These are phyloP conservation scores for Pulicaria dysenterica DNA, from an alignment of 129 eudicot species.

Conservation along the genomic window DNA sequence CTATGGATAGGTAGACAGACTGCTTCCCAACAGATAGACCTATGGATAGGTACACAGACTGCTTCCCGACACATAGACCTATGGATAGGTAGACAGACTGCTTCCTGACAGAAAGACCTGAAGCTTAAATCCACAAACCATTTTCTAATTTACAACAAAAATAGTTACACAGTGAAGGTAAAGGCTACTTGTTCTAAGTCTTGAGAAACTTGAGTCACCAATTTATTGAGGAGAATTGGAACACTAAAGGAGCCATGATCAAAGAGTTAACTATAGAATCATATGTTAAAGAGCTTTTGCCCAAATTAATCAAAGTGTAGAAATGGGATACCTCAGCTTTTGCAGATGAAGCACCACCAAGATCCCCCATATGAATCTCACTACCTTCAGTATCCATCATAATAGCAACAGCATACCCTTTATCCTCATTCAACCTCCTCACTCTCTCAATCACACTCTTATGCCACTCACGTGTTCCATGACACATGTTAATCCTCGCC, in stretches of 20 bases:
- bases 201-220: no score
- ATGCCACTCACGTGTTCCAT: conserved; percentile 92
- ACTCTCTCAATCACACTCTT: conserved; percentile 66
- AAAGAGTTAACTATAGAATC: background rate
- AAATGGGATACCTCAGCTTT: conserved; percentile 72
- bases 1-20: no score
- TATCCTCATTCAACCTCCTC: conserved; percentile 85
- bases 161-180: background rate
- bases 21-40: no score
- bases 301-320: background rate
- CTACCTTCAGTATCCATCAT: conserved; percentile 99
- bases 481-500: conserved; percentile 96
- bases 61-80: no score
- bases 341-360: conserved; percentile 74
- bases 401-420: conserved; percentile 85
- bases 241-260: no score
- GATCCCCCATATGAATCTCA: conserved; percentile 99
- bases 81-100: no score
- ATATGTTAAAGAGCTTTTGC: background rate
- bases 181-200: background rate
- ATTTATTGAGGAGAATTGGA: no score
- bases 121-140: background rate
- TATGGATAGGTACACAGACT: no score
- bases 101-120: no score
- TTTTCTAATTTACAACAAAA: background rate